Conservation (phyloP, 148 eudicot genomes). For the Heliosperma pusillum region DNA sequence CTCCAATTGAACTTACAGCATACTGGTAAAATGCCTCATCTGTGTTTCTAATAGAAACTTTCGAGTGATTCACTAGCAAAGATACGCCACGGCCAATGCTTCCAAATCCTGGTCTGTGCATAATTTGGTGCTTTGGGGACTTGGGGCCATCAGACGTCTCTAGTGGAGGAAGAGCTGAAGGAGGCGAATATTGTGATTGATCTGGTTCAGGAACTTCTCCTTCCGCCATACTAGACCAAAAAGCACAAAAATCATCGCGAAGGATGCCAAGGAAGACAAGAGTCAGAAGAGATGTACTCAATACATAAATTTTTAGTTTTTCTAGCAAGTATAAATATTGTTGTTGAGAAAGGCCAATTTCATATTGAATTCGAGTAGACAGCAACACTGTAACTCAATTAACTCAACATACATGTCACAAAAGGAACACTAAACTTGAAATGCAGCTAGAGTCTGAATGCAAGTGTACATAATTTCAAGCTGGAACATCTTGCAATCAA, state of each 20-base stretch:
- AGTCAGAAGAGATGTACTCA: neutral
- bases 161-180: slow-evolving; percentile 34
- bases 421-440: too few relatives aligned
- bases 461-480: too few relatives aligned
- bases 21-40: slow-evolving; percentile 64
- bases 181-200: slow-evolving; percentile 30
- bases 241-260: slow-evolving; percentile 11
- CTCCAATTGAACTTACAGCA: slow-evolving; percentile 37
- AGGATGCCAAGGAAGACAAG: neutral
- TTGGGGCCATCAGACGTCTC: slow-evolving; percentile 35
- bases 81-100: slow-evolving; percentile 49
- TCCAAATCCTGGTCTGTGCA: slow-evolving; percentile 69
- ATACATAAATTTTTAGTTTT: neutral
- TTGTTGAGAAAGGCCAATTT: neutral
- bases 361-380: neutral
- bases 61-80: slow-evolving; percentile 64
- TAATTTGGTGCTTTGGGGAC: slow-evolving; percentile 40
- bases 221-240: slow-evolving; percentile 39
- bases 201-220: slow-evolving; percentile 28
- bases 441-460: too few relatives aligned
- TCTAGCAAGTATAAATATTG: neutral
- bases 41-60: slow-evolving; percentile 45
- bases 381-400: neutral
- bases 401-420: too few relatives aligned
- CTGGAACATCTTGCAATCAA: too few relatives aligned